Base-by-base conservation (phyloP, 306 rosid genomes). In the Vigna reflexopilosa region DNA sequence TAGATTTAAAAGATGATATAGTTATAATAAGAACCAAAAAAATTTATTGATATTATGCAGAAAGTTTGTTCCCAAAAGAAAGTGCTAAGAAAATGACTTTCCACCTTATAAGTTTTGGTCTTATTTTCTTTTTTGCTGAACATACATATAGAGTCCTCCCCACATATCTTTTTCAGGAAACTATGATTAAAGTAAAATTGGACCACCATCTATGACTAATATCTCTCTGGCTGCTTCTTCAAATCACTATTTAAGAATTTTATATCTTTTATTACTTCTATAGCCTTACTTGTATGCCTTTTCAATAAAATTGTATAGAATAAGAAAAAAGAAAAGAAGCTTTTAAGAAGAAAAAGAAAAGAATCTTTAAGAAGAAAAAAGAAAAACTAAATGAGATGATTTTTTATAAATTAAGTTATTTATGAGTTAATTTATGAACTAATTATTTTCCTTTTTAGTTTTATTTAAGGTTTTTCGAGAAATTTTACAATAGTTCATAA, bases 171-270 rank as follows among this genome's bases (percentile, higher is more conserved):
- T 80, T 80, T 57, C 67, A 49, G 77, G 73, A 65, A 54, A 50
- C 75, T 24, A 44, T 83, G 44, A 83, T 79, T 83, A 83, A 83
- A 83, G 83, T 67, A 28, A 73, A 78, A 32, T 50, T 73, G 76
- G 83, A 61, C 77, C 83, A 62, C 63, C 30, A 2, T 72, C 5
- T 42, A 42, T 66, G 6, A 52, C 44, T 72, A 50, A 63, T 40
- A 36, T 79, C 30, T 44, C 4, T 70, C 9, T 49, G 55, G 47
- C 62, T 42, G 34, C 20, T 45, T 45, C 44, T 56, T 7, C 70
- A 47, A 17, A 66, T 13, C 26, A 38, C 58, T 72, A 22, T 42
- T 79, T 70, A 49, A 70, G 34, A 70, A 16, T 36, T 34, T 70
- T 61, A 32, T 38, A 19, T 50, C 3, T 30, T 10, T 19, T 16